A percentile compares a stretch with the other conserved stretches of the same genome.
These are phyloP conservation scores for Quercus suber DNA, from an alignment of 306 rosid genomes.

Conservation along the genomic window DNA sequence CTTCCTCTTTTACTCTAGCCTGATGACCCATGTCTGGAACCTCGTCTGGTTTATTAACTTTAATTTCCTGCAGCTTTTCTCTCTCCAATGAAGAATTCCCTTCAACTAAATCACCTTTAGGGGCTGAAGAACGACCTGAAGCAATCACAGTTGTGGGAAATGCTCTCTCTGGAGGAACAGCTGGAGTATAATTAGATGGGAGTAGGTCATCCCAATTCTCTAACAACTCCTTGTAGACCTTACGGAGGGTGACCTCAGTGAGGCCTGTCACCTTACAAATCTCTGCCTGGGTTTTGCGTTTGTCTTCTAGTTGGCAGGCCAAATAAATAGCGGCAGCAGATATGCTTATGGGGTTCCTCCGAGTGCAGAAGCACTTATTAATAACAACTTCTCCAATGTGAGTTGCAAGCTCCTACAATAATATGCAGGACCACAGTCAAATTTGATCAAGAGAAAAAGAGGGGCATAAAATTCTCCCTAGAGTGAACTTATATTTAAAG, in stretches of 20 bases:
- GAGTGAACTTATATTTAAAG: not conserved
- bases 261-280: slow-evolving; percentile 97
- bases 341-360: slow-evolving; percentile 93
- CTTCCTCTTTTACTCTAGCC: slow-evolving; percentile 49
- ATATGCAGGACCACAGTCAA: slow-evolving; percentile 10
- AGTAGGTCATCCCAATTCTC: slow-evolving; percentile 99
- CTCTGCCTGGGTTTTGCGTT: slow-evolving; percentile 95
- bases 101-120: slow-evolving; percentile 61
- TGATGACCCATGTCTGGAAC: slow-evolving; percentile 45
- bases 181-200: slow-evolving; percentile 92
- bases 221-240: slow-evolving; percentile 92
- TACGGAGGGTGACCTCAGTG: slow-evolving; percentile 90
- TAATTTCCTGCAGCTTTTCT: slow-evolving; percentile 58
- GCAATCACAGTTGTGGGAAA: slow-evolving; percentile 86
- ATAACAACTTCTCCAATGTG: slow-evolving; percentile 96
- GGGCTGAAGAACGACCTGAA: slow-evolving; percentile 65
- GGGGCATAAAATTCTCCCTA: slow-evolving; percentile 1
- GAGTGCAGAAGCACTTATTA: slow-evolving; percentile 99
- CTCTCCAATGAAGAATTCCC: slow-evolving; percentile 42
- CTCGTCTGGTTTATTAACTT: slow-evolving; percentile 46
- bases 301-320: slow-evolving; percentile 99
- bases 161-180: slow-evolving; percentile 98
- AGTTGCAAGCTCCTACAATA: slow-evolving; percentile 82
- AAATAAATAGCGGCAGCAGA: slow-evolving; percentile 94
- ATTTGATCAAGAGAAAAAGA: not conserved